Base-by-base conservation (phyloP, 306 rosid species). In the Gynostemma pentaphyllum region DNA sequence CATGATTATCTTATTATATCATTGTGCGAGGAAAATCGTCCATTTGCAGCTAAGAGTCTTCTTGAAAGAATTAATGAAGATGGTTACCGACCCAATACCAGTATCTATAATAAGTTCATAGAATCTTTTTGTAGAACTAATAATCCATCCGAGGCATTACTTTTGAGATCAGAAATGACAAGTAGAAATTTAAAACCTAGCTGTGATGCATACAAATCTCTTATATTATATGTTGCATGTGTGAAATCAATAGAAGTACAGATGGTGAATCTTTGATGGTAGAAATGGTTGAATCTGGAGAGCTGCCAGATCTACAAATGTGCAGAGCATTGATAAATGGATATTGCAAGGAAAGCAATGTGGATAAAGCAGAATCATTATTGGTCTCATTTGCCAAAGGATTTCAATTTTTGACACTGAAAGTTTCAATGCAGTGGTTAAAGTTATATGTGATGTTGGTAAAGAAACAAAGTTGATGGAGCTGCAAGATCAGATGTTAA, bases 1-100 rank as follows among this genome's bases (percentile, higher is more conserved):
- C 80, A 80, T 23, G 80, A 79, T 50, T 77, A 74, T 79, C 87
- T 91, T 15, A 34, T 87, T 27, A 80, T 73, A 26, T 76, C 76
- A 2, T 76, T 87, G 72, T 91, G 96, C 55, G 76, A 41, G 26
- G 92, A 84, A 68, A 72, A 73, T 75, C 77, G 82, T n/a, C 96
- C 97, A 1, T 83, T 83, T 67, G 97, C 97, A 13, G 96, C 95
- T 26, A 82, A 68, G 79, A 90, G 80, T 64, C 78, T 90, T 45
- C 66, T 90, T 56, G 74, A 62, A 36, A 85, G 96, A 72, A 67
- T 80, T 65, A 74, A 75, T 62, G 36, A 36, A 19, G 78, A 79
- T 34, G 82, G 82, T 55, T 80, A 76, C 70, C 62, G 50, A 56
- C 92, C 84, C 30, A 48, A 71, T 72, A 30, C 53, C 22, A 72